phyloP scores from a whole-genome alignment of 495 filamentous ascomycete species.

The Cercophora samala region DNA sequence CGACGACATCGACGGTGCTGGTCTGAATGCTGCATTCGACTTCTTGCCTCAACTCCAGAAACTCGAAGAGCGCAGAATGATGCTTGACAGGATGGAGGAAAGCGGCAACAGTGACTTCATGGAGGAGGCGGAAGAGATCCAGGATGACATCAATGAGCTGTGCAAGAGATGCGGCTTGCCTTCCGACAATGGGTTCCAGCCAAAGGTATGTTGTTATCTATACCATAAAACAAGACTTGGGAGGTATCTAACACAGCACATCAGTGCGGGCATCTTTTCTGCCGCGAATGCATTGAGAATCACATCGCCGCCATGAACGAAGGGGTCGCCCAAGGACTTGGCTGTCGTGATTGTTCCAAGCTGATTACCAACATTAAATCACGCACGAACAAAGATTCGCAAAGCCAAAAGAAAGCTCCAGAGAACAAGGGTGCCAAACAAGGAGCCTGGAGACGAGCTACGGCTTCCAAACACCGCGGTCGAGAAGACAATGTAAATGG shows the following conservation, averaged over 20 bases:
- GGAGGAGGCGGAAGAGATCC: no score
- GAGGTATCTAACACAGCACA: background rate
- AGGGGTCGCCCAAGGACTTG: background rate
- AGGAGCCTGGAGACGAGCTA: background rate
- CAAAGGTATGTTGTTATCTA: background rate
- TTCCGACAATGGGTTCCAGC: background rate
- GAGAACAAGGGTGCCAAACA: background rate
- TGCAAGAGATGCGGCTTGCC: background rate
- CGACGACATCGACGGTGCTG: background rate
- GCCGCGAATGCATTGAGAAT: background rate
- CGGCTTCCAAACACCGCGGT: background rate
- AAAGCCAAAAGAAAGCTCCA: background rate
- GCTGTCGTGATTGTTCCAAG: background rate
- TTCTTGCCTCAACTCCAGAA: background rate
- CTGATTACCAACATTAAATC: background rate
- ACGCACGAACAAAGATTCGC: no score
- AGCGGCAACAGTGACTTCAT: no score
- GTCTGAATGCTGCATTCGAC: background rate
- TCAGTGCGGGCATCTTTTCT: background rate
- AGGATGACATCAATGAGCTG: background rate
- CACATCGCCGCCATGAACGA: background rate
- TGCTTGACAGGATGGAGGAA: no score
- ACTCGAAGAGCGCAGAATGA: no score
- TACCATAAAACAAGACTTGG: background rate
- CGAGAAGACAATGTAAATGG: background rate